Evolutionary conservation across 2,329 filamentous ascomycete species (phyloP).

Genomic region (Arthrobotrys sinensis): DNA sequence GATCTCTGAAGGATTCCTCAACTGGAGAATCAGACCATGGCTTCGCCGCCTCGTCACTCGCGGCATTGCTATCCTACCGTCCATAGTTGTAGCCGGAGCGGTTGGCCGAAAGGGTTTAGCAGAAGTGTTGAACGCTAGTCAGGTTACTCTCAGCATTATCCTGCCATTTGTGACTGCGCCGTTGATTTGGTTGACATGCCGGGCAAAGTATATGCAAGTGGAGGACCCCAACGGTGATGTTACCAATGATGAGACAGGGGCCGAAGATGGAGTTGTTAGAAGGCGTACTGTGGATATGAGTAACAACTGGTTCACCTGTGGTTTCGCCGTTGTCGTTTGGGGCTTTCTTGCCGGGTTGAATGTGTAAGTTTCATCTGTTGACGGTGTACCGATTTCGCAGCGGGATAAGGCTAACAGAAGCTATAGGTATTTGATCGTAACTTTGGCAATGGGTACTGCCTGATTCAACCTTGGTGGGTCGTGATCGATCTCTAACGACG

Average conservation of each 20-base stretch:
- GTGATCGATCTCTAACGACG: not conserved
- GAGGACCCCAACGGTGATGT: slow-evolving; percentile 63
- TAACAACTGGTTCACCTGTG: slow-evolving; percentile 78
- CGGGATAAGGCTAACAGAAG: slow-evolving; percentile 13
- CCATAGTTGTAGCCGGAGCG: slow-evolving; percentile 85
- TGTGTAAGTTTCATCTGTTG: slow-evolving; percentile 63
- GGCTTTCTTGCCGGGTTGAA: slow-evolving; percentile 83
- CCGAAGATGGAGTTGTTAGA: slow-evolving; percentile 63
- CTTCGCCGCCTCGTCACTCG: slow-evolving; percentile 82
- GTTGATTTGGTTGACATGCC: slow-evolving; percentile 86
- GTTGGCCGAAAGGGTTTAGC: slow-evolving; percentile 80
- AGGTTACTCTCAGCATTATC: slow-evolving; percentile 84
- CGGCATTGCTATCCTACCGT: slow-evolving; percentile 83
- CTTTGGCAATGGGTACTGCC: slow-evolving; percentile 45
- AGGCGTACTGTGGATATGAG: slow-evolving; percentile 74
- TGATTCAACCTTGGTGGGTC: not conserved
- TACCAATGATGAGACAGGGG: slow-evolving; percentile 65
- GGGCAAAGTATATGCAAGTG: slow-evolving; percentile 84
- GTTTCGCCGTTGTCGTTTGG: slow-evolving; percentile 78
- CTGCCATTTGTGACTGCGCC: slow-evolving; percentile 87
- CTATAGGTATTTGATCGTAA: slow-evolving; percentile 54
- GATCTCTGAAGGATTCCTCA: slow-evolving; percentile 85
- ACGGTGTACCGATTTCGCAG: slow-evolving; percentile 41
- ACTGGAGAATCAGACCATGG: slow-evolving; percentile 83
- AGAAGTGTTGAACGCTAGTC: slow-evolving; percentile 80